phyloP scores from a whole-genome alignment of 805 yeast genomes.

The Kodamaea jinghongensis region DNA sequence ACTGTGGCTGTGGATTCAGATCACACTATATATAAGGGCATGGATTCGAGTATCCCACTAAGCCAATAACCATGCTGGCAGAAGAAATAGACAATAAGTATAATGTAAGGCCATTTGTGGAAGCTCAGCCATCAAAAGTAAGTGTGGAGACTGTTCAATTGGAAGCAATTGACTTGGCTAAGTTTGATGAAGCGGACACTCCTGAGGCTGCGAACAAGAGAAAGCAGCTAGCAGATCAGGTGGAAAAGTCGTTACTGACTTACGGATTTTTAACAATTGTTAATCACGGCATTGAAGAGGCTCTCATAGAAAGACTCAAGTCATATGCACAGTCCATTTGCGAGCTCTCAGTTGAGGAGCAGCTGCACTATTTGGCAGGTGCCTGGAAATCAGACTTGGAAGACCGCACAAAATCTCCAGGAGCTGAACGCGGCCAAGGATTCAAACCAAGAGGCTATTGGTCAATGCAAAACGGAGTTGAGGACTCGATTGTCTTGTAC shows the following conservation, averaged over 20 bases:
- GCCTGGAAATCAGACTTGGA: constrained; percentile 13
- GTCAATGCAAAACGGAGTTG: constrained; percentile 42
- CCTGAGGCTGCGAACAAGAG: constrained; percentile 6
- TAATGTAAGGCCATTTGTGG: constrained; percentile 12
- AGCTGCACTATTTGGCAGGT: constrained; percentile 11
- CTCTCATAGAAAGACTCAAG: constrained; percentile 7
- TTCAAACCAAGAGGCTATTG: constrained; percentile 50
- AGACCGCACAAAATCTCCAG: constrained; percentile 21
- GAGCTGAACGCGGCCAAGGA: constrained; percentile 48
- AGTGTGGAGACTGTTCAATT: constrained; percentile 7
- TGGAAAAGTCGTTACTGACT: constrained; percentile 11
- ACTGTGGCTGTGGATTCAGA: too few relatives aligned
- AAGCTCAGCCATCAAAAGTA: constrained; percentile 8
- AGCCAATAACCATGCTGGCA: too few relatives aligned
- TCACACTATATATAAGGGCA: too few relatives aligned
- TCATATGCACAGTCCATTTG: constrained; percentile 11
- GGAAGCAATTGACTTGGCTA: constrained; percentile 10
- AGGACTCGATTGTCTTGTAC: constrained; percentile 45
- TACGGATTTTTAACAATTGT: constrained; percentile 11
- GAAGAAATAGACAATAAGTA: constrained; percentile 9
- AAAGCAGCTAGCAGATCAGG: constrained; percentile 8
- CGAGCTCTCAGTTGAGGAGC: constrained; percentile 11
- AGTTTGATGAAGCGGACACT: constrained; percentile 7
- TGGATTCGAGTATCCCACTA: too few relatives aligned
- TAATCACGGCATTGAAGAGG: constrained; percentile 11